Percentiles rank a stretch among this genome's conserved stretches.
These are phyloP conservation scores for Ascochyta clinopodiicola DNA, from an alignment of 2,329 filamentous ascomycete genomes.

Conservation along the genomic window DNA sequence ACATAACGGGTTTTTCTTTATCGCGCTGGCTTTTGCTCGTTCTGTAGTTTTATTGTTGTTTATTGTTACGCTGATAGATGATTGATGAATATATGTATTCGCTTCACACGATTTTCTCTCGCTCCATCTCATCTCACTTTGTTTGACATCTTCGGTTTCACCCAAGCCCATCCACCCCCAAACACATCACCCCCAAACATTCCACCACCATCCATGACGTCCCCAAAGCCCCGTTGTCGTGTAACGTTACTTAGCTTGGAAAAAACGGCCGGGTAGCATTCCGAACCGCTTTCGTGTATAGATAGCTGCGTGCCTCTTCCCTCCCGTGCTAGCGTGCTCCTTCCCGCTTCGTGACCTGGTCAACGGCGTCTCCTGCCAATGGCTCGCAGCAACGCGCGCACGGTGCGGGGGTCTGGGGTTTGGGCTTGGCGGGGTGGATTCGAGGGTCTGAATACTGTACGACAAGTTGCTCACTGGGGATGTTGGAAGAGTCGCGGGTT, in stretches of 20 bases:
- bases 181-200: neutral
- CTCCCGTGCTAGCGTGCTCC: constrained; percentile 5
- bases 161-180: neutral
- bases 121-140: neutral
- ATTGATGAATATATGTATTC: constrained; percentile 7
- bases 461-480: neutral
- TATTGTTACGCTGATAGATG: neutral
- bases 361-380: constrained; percentile 1
- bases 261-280: constrained; percentile 4
- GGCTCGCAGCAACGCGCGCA: neutral
- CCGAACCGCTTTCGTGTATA: neutral
- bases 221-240: constrained; percentile 1
- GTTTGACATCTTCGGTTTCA: neutral
- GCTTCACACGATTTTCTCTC: neutral
- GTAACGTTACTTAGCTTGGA: constrained; percentile 1
- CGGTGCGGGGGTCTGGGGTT: neutral
- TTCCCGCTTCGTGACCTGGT: constrained; percentile 15
- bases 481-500: too few relatives aligned
- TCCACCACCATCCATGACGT: constrained; percentile 2
- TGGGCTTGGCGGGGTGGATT: neutral
- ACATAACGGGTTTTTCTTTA: constrained; percentile 6
- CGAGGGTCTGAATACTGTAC: neutral
- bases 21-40: neutral
- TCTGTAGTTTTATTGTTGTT: too few relatives aligned
- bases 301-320: neutral